Conservation (phyloP, 169 alveolate species). For the Condylostoma magnum region DNA sequence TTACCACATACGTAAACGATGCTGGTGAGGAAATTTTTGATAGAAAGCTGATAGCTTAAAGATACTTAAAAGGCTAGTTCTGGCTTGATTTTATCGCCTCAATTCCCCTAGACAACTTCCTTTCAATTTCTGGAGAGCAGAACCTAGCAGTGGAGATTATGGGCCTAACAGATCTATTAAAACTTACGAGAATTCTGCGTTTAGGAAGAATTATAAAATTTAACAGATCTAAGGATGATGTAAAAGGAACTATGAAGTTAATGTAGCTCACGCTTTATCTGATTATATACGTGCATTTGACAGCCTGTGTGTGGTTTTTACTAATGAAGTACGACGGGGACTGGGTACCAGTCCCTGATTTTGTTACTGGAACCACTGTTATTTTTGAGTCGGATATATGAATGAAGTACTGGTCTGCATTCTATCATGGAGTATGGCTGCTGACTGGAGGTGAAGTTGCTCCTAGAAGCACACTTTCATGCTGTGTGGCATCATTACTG, state of each 20-base stretch:
- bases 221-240: conserved; percentile 32
- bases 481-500: conserved; percentile 16
- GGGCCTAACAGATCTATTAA: conserved; percentile 33
- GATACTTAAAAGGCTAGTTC: conserved; percentile 32
- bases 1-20: conserved; percentile 41
- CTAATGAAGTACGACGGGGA: conserved; percentile 26
- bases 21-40: conserved; percentile 45
- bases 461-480: conserved; percentile 36
- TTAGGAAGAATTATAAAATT: conserved; percentile 36
- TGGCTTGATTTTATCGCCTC: conserved; percentile 42
- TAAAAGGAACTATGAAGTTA: conserved; percentile 32
- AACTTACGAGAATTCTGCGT: conserved; percentile 40
- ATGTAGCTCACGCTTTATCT: conserved; percentile 35
- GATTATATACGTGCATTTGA: conserved; percentile 42
- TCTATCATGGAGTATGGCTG: conserved; percentile 40
- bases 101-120: conserved; percentile 40
- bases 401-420: conserved; percentile 25
- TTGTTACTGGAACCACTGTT: not conserved
- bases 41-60: conserved; percentile 29
- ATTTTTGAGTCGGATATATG: conserved; percentile 15
- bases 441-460: conserved; percentile 44
- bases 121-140: not conserved
- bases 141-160: not conserved
- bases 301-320: conserved; percentile 56
- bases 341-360: conserved; percentile 27